A percentile compares a stretch with the other conserved stretches of the same genome.
Conservation (phyloP, 768 basidiomycete species). For the Boletus subcaerulescens region DNA sequence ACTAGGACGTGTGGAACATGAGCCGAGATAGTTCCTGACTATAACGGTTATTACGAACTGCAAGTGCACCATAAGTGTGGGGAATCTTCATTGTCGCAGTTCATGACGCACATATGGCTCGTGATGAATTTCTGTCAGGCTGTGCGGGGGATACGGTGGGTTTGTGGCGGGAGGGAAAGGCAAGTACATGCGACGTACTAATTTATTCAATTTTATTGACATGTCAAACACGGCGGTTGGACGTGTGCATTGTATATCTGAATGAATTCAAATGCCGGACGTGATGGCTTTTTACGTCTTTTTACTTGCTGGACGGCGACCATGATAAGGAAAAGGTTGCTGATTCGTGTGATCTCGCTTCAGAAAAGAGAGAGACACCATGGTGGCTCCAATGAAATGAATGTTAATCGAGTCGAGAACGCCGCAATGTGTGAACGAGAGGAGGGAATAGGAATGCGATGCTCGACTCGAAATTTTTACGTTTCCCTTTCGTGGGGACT, state of each 20-base stretch:
- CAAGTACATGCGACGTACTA: background rate
- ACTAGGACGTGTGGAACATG: background rate
- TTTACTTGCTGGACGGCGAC: background rate
- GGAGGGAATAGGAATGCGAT: background rate
- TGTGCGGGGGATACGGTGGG: background rate
- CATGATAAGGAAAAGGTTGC: conserved; percentile 3
- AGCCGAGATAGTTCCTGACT: background rate
- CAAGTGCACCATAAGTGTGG: conserved; percentile 7
- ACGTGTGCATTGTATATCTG: background rate
- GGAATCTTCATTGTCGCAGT: background rate
- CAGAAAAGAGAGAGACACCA: background rate
- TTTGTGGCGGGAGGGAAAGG: background rate
- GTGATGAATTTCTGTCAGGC: background rate
- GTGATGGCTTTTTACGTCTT: conserved; percentile 20
- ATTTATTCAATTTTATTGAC: background rate
- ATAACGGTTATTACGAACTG: conserved; percentile 9
- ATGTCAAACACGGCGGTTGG: background rate
- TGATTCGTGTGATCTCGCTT: background rate
- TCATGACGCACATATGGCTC: background rate
- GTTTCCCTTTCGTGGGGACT: conserved; percentile 7
- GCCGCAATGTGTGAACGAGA: conserved; percentile 6
- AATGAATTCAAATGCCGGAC: conserved; percentile 2
- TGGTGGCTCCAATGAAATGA: background rate
- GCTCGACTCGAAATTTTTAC: conserved; percentile 18
- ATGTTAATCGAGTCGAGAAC: conserved; percentile 8